These are phyloP conservation scores for Xylogone sp. DNA, from an alignment of 2,329 filamentous ascomycete species.

Conservation along the genomic window DNA sequence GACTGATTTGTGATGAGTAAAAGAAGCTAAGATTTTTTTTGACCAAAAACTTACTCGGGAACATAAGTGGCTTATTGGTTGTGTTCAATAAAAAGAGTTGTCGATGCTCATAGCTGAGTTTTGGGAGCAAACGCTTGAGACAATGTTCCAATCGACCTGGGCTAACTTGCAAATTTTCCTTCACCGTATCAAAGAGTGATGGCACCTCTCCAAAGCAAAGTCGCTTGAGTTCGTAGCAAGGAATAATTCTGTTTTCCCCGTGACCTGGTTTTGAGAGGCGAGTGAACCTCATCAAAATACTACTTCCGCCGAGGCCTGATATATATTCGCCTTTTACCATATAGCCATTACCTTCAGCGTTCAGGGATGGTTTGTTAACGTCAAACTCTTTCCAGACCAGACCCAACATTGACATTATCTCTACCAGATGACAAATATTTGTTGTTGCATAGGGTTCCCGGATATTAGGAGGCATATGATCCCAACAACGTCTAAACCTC, in stretches of 20 bases:
- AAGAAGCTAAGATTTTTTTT: neutral
- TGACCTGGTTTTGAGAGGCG: constrained; percentile 1
- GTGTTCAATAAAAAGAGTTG: neutral
- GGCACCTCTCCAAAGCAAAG: constrained; percentile 50
- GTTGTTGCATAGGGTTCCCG: constrained; percentile 49
- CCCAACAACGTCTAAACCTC: constrained; percentile 7
- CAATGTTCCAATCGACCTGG: neutral
- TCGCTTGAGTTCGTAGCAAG: constrained; percentile 47
- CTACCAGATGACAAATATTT: constrained; percentile 52
- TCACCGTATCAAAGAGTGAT: neutral
- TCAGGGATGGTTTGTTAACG: constrained; percentile 42
- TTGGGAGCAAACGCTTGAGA: neutral
- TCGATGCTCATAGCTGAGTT: neutral
- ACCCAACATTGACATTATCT: constrained; percentile 50
- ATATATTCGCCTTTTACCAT: constrained; percentile 43
- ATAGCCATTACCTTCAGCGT: constrained; percentile 53
- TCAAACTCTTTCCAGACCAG: constrained; percentile 55
- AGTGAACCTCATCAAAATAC: constrained; percentile 44
- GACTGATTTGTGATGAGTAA: neutral
- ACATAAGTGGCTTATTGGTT: neutral
- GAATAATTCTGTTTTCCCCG: constrained; percentile 45
- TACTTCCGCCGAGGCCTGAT: constrained; percentile 46
- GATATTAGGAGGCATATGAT: constrained; percentile 43
- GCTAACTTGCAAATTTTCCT: neutral
- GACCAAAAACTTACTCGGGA: neutral